Percentiles rank a stretch among this genome's conserved stretches.
Conservation (phyloP, 2,329 filamentous ascomycete genomes). For the Xylaria sp. region DNA sequence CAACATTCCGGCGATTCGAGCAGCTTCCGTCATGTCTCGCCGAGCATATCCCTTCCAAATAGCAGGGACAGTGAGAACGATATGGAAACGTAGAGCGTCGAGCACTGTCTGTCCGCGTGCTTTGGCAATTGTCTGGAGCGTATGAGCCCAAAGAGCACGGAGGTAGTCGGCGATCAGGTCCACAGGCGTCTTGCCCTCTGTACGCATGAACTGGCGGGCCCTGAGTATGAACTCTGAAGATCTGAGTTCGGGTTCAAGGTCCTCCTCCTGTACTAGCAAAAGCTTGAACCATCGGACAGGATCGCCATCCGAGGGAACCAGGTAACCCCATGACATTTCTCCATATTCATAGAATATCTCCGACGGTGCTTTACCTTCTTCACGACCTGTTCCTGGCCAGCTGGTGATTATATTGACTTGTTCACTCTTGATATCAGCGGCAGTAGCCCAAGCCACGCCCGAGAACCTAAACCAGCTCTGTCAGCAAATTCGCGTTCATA, state of each 20-base stretch:
- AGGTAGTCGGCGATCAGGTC: constrained; percentile 37
- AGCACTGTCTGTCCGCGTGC: constrained; percentile 24
- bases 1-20: constrained; percentile 31
- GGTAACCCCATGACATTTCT: constrained; percentile 33
- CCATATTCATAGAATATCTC: constrained; percentile 30
- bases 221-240: constrained; percentile 25
- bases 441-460: constrained; percentile 37
- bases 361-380: constrained; percentile 33
- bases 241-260: constrained; percentile 27
- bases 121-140: constrained; percentile 26
- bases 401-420: constrained; percentile 8
- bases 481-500: neutral
- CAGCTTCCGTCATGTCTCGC: constrained; percentile 33
- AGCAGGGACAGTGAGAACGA: constrained; percentile 39
- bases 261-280: constrained; percentile 31
- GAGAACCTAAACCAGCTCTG: constrained; percentile 33
- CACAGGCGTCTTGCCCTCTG: constrained; percentile 28
- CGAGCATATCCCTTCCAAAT: constrained; percentile 38
- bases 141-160: constrained; percentile 35
- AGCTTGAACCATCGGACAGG: constrained; percentile 40
- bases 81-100: constrained; percentile 25
- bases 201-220: constrained; percentile 18
- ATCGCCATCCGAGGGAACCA: constrained; percentile 28
- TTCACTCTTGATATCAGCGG: constrained; percentile 7
- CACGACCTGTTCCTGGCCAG: constrained; percentile 1